Percentiles rank a stretch among this genome's conserved stretches.
phyloP scores from a whole-genome alignment of 2,329 filamentous ascomycete species.

The Aspergillus brunneoviolaceus region DNA sequence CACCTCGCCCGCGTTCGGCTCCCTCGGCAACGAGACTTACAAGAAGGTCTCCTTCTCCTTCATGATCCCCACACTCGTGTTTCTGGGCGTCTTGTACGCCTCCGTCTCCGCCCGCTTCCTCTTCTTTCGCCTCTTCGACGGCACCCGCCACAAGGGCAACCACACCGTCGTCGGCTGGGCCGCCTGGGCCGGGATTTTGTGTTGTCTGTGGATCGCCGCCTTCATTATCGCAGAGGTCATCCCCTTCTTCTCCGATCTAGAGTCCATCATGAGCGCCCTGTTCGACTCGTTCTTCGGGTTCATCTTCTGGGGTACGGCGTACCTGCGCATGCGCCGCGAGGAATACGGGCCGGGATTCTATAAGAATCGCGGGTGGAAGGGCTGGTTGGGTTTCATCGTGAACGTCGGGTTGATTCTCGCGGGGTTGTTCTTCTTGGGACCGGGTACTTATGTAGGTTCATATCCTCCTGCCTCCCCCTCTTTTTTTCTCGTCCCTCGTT shows the following conservation, averaged over 20 bases:
- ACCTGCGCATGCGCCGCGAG: constrained; percentile 44
- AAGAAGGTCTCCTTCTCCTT: constrained; percentile 91
- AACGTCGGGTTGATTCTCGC: constrained; percentile 72
- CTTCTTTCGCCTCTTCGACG: constrained; percentile 84
- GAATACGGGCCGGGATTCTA: constrained; percentile 44
- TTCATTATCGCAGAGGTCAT: constrained; percentile 93
- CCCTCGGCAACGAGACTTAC: constrained; percentile 68
- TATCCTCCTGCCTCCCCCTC: constrained; percentile 1
- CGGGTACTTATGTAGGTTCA: constrained; percentile 68
- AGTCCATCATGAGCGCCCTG: constrained; percentile 62
- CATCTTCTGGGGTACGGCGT: constrained; percentile 70
- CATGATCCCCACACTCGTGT: constrained; percentile 93
- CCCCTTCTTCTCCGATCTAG: constrained; percentile 79
- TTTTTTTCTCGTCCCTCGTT: not conserved
- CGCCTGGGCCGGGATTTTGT: constrained; percentile 72
- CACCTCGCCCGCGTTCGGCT: constrained; percentile 82
- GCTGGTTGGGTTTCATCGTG: constrained; percentile 49
- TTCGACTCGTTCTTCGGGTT: constrained; percentile 83
- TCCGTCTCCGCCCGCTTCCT: constrained; percentile 87
- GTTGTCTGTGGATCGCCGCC: constrained; percentile 69
- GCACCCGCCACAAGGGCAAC: constrained; percentile 73
- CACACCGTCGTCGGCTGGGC: constrained; percentile 82
- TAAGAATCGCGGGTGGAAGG: constrained; percentile 41
- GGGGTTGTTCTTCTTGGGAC: constrained; percentile 77
- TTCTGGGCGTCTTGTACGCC: constrained; percentile 86